These are phyloP conservation scores for Alternaria infectoria DNA, from an alignment of 2,329 filamentous ascomycete genomes.

Conservation along the genomic window DNA sequence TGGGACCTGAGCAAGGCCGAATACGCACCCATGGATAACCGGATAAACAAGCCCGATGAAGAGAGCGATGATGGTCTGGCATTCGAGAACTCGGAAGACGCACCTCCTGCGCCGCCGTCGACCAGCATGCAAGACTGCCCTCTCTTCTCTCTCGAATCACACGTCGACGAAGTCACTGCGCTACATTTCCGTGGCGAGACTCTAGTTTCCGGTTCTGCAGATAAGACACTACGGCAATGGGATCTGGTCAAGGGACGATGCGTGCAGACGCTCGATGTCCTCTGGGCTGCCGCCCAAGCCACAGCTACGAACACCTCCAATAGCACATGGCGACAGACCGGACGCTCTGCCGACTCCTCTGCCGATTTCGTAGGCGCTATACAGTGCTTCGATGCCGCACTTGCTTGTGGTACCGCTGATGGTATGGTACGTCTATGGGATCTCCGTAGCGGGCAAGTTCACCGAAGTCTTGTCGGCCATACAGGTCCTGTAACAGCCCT, in stretches of 20 bases:
- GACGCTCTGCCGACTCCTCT: slow-evolving; percentile 67
- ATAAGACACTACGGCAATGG: slow-evolving; percentile 98
- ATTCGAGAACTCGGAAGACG: slow-evolving; percentile 73
- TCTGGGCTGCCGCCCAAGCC: slow-evolving; percentile 96
- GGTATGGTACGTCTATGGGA: slow-evolving; percentile 98
- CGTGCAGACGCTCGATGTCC: slow-evolving; percentile 94
- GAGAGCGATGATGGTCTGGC: slow-evolving; percentile 65
- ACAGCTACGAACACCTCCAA: slow-evolving; percentile 63
- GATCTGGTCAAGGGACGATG: slow-evolving; percentile 96
- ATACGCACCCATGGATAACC: slow-evolving; percentile 72
- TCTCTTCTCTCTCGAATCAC: slow-evolving; percentile 85
- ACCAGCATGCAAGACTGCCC: slow-evolving; percentile 89
- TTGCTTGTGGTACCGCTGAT: slow-evolving; percentile 95
- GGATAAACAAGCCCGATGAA: slow-evolving; percentile 54
- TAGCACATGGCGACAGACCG: slow-evolving; percentile 76
- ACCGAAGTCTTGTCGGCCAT: slow-evolving; percentile 92
- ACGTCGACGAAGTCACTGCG: slow-evolving; percentile 93
- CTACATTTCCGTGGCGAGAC: slow-evolving; percentile 89
- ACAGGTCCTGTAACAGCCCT: slow-evolving; percentile 92
- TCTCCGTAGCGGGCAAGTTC: slow-evolving; percentile 94
- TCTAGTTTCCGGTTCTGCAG: slow-evolving; percentile 91
- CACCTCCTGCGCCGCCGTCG: slow-evolving; percentile 69
- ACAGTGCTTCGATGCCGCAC: slow-evolving; percentile 93
- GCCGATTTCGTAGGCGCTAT: slow-evolving; percentile 94
- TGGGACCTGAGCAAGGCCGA: slow-evolving; percentile 94